Evolutionary conservation across 495 filamentous ascomycete genomes (phyloP).

Genomic region (Aspergillus biplanus): DNA sequence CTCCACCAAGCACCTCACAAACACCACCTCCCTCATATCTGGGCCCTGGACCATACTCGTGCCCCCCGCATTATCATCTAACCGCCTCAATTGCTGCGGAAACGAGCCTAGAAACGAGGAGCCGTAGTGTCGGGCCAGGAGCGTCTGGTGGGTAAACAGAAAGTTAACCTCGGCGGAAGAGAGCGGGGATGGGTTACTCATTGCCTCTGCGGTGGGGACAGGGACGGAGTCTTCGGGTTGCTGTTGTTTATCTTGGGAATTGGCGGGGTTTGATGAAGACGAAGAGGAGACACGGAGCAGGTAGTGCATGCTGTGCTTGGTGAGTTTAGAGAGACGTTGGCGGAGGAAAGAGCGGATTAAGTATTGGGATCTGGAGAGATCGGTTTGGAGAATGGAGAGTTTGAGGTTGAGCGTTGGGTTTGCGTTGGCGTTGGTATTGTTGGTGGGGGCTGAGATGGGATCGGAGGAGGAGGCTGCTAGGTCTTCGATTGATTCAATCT

Average conservation of each 20-base stretch:
- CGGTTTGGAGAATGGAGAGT: constrained; percentile 94
- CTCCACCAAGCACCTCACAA: constrained; percentile 72
- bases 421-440: constrained; percentile 63
- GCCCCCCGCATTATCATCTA: constrained; percentile 89
- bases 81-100: constrained; percentile 69
- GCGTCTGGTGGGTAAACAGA: constrained; percentile 75
- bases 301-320: constrained; percentile 49
- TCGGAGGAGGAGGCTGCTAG: constrained; percentile 59
- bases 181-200: constrained; percentile 50
- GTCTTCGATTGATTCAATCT: constrained; percentile 75
- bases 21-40: constrained; percentile 79
- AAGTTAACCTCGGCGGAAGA: constrained; percentile 77
- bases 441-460: constrained; percentile 40
- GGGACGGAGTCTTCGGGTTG: constrained; percentile 45
- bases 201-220: constrained; percentile 39
- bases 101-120: constrained; percentile 81
- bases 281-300: constrained; percentile 52
- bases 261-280: constrained; percentile 17
- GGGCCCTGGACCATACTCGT: constrained; percentile 91
- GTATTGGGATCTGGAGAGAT: constrained; percentile 91
- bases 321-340: constrained; percentile 77
- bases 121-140: constrained; percentile 81
- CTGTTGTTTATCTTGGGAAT: constrained; percentile 34
- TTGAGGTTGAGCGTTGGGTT: constrained; percentile 84
- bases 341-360: constrained; percentile 83